Base-by-base conservation (phyloP, 768 basidiomycete species). In the Mycena venus region DNA sequence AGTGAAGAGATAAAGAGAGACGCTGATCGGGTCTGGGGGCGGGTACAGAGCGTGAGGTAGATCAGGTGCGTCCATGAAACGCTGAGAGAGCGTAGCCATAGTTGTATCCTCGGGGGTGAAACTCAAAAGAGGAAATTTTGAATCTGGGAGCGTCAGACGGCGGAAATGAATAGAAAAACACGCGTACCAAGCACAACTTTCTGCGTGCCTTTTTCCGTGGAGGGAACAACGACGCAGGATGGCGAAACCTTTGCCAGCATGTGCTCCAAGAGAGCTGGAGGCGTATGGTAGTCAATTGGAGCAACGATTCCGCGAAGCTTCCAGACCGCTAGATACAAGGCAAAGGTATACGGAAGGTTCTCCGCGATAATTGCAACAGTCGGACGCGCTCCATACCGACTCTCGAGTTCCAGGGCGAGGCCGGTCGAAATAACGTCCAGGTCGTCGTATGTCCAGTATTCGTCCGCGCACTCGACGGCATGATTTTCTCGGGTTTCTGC, bases 261-360 rank as follows among this genome's bases (percentile, higher is more conserved):
- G 9, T 78, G 78, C 56, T 79, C 72, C 79, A 85, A 73, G 38
- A 85, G 82, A 10, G 81, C 79, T 27, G 73, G 74, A 44, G 84
- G 83, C 23, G 81, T 78, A 53, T 85, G 82, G 56, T 74, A 75
- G 63, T 85, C 84, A 17, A 85, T 72, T n/a, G 82, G 83, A 1
- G 82, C 82, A 4, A 82, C 75, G 23, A 81, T 78, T 15, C 84
- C 84, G 0, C 80, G 77, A 1, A 85, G 76, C 70, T 85, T 85
- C 84, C 84, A 85, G 36, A 78, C 80, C 2, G 84, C 84, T 42
- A 85, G 61, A 12, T 81, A 59, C 12, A 77, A 74, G n/a, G 82
- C 84, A 44, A 83, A 64, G 2, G 79, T 77, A 60, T 82, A 85
- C 0, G 84, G 84, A 36, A 83, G 81, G 61, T 85, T 85, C 70